Evolutionary conservation across 768 basidiomycete species (phyloP).

Genomic region (Thelephora ganbajun): DNA sequence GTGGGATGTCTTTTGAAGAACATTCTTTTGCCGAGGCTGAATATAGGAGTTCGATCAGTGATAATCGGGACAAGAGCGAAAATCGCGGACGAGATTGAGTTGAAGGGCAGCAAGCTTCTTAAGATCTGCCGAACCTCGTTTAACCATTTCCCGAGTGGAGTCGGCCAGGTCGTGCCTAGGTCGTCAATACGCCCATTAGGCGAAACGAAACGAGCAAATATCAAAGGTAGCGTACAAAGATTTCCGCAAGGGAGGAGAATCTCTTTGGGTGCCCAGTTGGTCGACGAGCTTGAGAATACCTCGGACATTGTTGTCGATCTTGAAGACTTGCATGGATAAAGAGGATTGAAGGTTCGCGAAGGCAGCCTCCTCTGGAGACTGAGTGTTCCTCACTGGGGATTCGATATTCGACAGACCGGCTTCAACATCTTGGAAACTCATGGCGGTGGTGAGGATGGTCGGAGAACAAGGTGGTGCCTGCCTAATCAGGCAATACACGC

Average conservation of each 20-base stretch:
- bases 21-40: constrained; percentile 69
- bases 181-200: not conserved
- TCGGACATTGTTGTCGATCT: constrained; percentile 95
- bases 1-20: constrained; percentile 83
- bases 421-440: constrained; percentile 42
- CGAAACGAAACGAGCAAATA: not conserved
- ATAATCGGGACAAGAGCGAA: not conserved
- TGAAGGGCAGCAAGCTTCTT: constrained; percentile 76
- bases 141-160: constrained; percentile 87
- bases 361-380: constrained; percentile 48
- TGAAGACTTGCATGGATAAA: constrained; percentile 89
- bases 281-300: constrained; percentile 95
- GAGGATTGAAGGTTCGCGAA: constrained; percentile 70
- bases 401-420: constrained; percentile 21
- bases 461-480: not conserved
- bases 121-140: constrained; percentile 84
- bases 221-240: constrained; percentile 53
- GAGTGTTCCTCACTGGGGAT: constrained; percentile 11
- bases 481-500: too few relatives aligned
- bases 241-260: constrained; percentile 68
- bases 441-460: constrained; percentile 8
- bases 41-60: not conserved
- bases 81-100: constrained; percentile 30
- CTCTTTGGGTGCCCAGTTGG: constrained; percentile 75
- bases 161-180: constrained; percentile 87